Conservation (phyloP, 352 stramenopile species). For the Phytophthora fragariae region DNA sequence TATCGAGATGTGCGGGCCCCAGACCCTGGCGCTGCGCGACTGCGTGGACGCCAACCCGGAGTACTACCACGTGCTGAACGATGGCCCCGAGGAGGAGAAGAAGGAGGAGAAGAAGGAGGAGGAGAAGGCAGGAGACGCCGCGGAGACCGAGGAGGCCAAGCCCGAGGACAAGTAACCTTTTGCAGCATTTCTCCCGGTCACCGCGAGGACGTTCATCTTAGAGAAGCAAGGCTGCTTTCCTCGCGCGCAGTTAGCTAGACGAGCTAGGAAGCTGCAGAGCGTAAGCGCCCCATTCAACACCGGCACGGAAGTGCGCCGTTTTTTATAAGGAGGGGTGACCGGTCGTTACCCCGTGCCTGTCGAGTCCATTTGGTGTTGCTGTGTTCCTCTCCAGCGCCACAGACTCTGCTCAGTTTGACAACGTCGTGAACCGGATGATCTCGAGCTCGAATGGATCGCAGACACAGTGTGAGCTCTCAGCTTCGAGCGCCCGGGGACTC, state of each 20-base stretch:
- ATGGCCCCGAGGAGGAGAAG: slow-evolving; percentile 54
- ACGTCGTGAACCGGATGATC: slow-evolving; percentile 12
- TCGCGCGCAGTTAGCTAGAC: slow-evolving; percentile 12
- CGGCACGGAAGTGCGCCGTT: slow-evolving; percentile 12
- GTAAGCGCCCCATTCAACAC: slow-evolving; percentile 29
- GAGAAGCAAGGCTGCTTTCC: slow-evolving; percentile 24
- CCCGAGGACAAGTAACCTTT: slow-evolving; percentile 29
- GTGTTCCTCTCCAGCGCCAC: not conserved
- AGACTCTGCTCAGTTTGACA: not conserved
- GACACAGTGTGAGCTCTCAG: slow-evolving; percentile 8
- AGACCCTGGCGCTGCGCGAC: slow-evolving; percentile 83
- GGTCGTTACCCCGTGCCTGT: slow-evolving; percentile 21
- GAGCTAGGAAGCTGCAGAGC: slow-evolving; percentile 17
- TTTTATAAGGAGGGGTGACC: slow-evolving; percentile 34
- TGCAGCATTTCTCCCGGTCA: not conserved
- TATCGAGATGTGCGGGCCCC: slow-evolving; percentile 76
- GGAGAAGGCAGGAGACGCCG: not conserved
- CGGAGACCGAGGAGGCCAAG: slow-evolving; percentile 10
- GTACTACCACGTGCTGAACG: slow-evolving; percentile 89
- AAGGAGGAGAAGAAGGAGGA: slow-evolving; percentile 9
- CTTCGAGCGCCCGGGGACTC: not conserved
- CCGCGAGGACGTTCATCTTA: slow-evolving; percentile 32
- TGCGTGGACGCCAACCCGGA: slow-evolving; percentile 90
- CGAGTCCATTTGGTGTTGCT: not conserved
- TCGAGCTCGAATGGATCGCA: slow-evolving; percentile 24